These are phyloP conservation scores for Isatis lusitanica DNA, from an alignment of 441 rosid genomes.

Conservation along the genomic window DNA sequence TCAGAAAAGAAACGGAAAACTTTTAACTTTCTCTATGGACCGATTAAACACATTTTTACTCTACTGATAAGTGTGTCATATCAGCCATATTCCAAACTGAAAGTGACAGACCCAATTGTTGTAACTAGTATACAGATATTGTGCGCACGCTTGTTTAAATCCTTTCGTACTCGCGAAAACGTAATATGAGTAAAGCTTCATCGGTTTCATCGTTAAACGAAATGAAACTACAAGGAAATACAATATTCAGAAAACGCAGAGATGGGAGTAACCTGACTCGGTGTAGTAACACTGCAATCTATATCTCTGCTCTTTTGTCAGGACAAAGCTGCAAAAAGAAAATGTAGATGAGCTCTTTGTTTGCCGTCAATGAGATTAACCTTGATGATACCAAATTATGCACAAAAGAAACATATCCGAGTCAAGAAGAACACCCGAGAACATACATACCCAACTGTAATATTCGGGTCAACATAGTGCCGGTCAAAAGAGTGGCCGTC, in stretches of 20 bases:
- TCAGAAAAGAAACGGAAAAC: not conserved
- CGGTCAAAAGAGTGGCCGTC: conserved; percentile 69
- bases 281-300: conserved; percentile 66
- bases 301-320: conserved; percentile 61
- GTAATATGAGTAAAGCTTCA: not conserved
- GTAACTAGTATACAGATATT: not conserved
- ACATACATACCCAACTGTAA: conserved; percentile 51
- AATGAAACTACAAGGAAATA: not conserved
- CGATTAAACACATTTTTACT: conserved; percentile 11
- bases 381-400: not conserved
- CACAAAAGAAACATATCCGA: not conserved
- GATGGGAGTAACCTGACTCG: conserved; percentile 52
- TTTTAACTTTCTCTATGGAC: not conserved
- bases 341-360: not conserved
- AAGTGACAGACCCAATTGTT: not conserved
- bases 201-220: not conserved
- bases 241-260: conserved; percentile 24
- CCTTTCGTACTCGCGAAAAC: not conserved
- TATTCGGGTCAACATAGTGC: conserved; percentile 49
- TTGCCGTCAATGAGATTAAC: not conserved
- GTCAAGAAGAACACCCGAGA: not conserved
- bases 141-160: not conserved
- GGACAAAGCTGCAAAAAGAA: conserved; percentile 50
- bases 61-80: not conserved
- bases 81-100: not conserved